A percentile compares a stretch with the other conserved stretches of the same genome.
Evolutionary conservation across 2,329 filamentous ascomycete genomes (phyloP).

Genomic region (Penicillium sp.): DNA sequence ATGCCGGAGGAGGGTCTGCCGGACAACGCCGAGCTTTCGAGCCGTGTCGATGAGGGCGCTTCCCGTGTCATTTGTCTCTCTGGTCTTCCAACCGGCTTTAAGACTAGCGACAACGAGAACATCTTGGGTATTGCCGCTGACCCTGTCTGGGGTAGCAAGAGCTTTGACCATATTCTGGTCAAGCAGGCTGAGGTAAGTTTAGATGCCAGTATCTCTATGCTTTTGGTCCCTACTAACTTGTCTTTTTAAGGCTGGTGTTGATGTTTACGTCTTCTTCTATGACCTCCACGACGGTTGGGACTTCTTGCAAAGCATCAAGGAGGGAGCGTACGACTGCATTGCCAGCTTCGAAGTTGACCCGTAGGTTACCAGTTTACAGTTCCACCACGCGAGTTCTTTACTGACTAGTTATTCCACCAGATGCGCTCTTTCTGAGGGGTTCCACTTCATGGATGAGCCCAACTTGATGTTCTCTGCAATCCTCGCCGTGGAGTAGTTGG

Average conservation of each 20-base stretch:
- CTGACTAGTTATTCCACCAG: not conserved
- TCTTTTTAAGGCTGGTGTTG: not conserved
- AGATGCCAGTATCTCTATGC: not conserved
- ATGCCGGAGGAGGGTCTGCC: conserved; percentile 31
- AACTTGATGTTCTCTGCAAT: conserved; percentile 2
- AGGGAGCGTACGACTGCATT: conserved; percentile 6
- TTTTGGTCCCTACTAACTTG: not conserved
- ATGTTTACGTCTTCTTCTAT: conserved; percentile 14
- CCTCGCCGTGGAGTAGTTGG: not conserved
- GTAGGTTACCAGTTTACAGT: conserved; percentile 2
- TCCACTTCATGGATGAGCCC: conserved; percentile 10
- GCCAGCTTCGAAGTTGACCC: conserved; percentile 15
- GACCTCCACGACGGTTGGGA: conserved; percentile 7
- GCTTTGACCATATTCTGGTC: conserved; percentile 4
- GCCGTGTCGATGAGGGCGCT: not conserved
- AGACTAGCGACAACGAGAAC: not conserved
- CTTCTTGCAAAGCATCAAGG: conserved; percentile 4
- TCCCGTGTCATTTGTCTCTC: conserved; percentile 7
- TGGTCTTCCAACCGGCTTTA: not conserved
- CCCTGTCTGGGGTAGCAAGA: not conserved
- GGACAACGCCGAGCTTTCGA: conserved; percentile 25
- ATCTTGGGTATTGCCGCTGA: not conserved
- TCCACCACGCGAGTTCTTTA: not conserved
- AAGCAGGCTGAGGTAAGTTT: conserved; percentile 5
- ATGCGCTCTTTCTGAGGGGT: not conserved